phyloP scores from a whole-genome alignment of 73 alveolate genomes.

The Breviolum minutum region DNA sequence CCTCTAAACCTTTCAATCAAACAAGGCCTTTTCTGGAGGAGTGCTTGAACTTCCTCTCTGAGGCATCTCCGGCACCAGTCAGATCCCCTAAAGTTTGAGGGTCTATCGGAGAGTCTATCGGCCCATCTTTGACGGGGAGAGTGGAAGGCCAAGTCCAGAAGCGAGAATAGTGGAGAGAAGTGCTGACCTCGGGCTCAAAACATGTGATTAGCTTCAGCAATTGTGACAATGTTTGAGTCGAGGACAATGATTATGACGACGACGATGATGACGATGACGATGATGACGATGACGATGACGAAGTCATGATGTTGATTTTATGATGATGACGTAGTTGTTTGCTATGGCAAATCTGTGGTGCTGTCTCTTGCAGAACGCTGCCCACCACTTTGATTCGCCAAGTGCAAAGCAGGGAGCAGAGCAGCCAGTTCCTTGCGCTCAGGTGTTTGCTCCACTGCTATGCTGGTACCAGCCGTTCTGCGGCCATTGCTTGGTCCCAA shows the following conservation, averaged over 20 bases:
- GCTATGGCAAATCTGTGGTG: not conserved
- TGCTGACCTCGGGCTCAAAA: not conserved
- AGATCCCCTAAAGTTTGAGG: too few relatives aligned
- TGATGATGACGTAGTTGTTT: not conserved
- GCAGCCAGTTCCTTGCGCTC: too few relatives aligned
- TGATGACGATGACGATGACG: not conserved
- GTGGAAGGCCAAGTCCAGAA: conserved; percentile 28
- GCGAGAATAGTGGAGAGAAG: conserved; percentile 53
- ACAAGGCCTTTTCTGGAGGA: conserved; percentile 69
- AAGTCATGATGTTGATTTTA: not conserved
- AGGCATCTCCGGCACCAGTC: not conserved
- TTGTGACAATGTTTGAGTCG: not conserved
- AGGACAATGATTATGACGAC: not conserved
- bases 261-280: too few relatives aligned
- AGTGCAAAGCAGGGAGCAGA: too few relatives aligned
- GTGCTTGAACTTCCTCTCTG: conserved; percentile 15
- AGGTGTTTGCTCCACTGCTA: conserved; percentile 61
- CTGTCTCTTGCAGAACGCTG: too few relatives aligned
- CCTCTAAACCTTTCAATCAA: not conserved
- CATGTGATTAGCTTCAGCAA: not conserved
- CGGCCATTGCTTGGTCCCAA: conserved; percentile 9
- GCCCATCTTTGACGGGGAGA: not conserved
- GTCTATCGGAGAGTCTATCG: too few relatives aligned
- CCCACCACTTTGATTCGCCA: too few relatives aligned
- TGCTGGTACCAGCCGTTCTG: conserved; percentile 88